Conservation (phyloP, 106 monocot genomes). For the Dioscorea zingiberensis region DNA sequence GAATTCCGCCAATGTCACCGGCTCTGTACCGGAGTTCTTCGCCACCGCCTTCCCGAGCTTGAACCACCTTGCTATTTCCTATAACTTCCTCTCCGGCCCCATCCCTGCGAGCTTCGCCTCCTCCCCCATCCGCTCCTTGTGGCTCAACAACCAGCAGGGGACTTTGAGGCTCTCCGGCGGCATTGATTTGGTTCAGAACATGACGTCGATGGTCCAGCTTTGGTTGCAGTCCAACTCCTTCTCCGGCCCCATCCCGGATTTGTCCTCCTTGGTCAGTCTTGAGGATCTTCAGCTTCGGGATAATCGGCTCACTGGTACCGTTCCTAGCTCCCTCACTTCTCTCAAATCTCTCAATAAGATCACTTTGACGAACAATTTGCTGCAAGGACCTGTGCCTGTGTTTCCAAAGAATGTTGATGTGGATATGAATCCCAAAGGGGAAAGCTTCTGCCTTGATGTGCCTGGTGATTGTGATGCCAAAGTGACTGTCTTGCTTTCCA, state of each 20-base stretch:
- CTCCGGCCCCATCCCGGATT: conserved; percentile 55
- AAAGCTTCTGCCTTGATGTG: conserved; percentile 40
- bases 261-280: conserved; percentile 33
- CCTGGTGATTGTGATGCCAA: conserved; percentile 56
- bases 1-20: conserved; percentile 28
- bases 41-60: conserved; percentile 18
- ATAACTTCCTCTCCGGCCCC: conserved; percentile 22
- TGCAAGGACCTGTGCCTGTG: conserved; percentile 59
- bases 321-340: conserved; percentile 32
- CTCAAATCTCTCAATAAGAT: conserved; percentile 27
- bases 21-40: conserved; percentile 36
- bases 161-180: conserved; percentile 24
- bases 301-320: conserved; percentile 49
- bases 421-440: conserved; percentile 12
- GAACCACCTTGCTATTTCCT: conserved; percentile 21
- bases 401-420: conserved; percentile 18
- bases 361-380: conserved; percentile 50
- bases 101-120: conserved; percentile 25
- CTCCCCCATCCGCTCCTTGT: conserved; percentile 24
- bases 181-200: conserved; percentile 30
- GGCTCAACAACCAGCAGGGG: conserved; percentile 34
- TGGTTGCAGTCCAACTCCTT: conserved; percentile 49
- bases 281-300: conserved; percentile 45
- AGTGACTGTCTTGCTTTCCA: conserved; percentile 29
- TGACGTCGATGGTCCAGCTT: conserved; percentile 27